These are phyloP conservation scores for Lactuca sativa DNA, from an alignment of 129 eudicot species.

Conservation along the genomic window DNA sequence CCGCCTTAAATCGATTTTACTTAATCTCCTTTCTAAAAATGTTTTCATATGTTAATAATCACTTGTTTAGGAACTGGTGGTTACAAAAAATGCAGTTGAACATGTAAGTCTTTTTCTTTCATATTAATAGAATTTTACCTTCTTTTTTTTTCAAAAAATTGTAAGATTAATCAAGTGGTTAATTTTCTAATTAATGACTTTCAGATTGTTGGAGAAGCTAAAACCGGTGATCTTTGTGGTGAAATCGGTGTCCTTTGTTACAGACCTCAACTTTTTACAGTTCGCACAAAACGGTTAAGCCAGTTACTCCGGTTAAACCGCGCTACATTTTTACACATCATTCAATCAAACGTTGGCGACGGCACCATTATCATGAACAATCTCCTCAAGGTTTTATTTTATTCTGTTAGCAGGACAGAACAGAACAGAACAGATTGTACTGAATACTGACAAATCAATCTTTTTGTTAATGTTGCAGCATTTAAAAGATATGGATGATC, in stretches of 20 bases:
- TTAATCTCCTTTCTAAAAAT: too few relatives aligned
- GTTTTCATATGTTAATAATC: background rate
- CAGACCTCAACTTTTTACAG: constrained; percentile 87
- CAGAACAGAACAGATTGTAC: too few relatives aligned
- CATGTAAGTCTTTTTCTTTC: constrained; percentile 47
- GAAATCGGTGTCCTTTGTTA: constrained; percentile 95
- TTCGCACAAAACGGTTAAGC: constrained; percentile 76
- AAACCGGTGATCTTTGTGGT: constrained; percentile 78
- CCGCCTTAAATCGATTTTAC: too few relatives aligned
- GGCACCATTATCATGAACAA: constrained; percentile 92
- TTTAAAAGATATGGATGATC: constrained; percentile 69
- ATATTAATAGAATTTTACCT: background rate
- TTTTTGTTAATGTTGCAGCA: constrained; percentile 46
- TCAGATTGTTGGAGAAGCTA: constrained; percentile 81
- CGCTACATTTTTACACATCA: constrained; percentile 61
- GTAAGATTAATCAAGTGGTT: background rate
- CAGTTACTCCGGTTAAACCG: constrained; percentile 84
- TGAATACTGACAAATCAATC: background rate
- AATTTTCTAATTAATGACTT: background rate
- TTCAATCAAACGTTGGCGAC: constrained; percentile 96
- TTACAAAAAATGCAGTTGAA: constrained; percentile 64
- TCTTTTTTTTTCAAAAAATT: background rate
- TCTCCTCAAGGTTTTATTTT: constrained; percentile 59
- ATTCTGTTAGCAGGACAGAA: too few relatives aligned
- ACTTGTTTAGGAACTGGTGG: constrained; percentile 63